A percentile compares a stretch with the other conserved stretches of the same genome.
phyloP scores from a whole-genome alignment of 2,329 filamentous ascomycete genomes.

The Fusarium caatingaense region DNA sequence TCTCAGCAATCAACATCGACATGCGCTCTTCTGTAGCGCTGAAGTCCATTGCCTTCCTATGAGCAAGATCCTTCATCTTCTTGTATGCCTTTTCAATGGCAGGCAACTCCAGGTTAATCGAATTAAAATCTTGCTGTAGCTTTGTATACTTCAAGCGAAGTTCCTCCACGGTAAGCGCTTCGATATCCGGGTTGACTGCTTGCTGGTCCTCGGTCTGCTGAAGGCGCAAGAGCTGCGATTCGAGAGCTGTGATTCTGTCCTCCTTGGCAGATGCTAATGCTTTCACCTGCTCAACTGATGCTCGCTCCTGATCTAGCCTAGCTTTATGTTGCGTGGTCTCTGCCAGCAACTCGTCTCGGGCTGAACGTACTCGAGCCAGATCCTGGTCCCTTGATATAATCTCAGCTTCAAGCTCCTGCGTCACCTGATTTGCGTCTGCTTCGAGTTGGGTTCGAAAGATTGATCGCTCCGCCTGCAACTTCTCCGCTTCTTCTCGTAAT shows the following conservation, averaged over 20 bases:
- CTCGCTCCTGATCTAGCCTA: constrained; percentile 79
- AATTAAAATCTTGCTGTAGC: constrained; percentile 81
- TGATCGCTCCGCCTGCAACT: constrained; percentile 85
- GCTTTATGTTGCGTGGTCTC: constrained; percentile 84
- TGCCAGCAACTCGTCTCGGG: constrained; percentile 85
- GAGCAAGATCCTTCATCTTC: constrained; percentile 84
- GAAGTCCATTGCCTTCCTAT: constrained; percentile 87
- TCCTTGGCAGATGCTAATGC: constrained; percentile 84
- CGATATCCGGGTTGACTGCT: constrained; percentile 57
- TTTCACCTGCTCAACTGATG: constrained; percentile 77
- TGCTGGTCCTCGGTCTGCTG: constrained; percentile 60
- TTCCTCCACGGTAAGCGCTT: constrained; percentile 76
- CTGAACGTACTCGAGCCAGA: constrained; percentile 83
- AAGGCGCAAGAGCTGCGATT: constrained; percentile 83
- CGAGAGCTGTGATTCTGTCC: constrained; percentile 81
- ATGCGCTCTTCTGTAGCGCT: constrained; percentile 81
- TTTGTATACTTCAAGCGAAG: constrained; percentile 78
- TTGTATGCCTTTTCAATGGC: constrained; percentile 93
- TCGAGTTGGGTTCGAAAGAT: constrained; percentile 84
- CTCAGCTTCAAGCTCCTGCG: constrained; percentile 84
- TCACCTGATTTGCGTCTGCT: constrained; percentile 77
- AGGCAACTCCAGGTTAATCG: constrained; percentile 87
- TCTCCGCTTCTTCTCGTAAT: constrained; percentile 85
- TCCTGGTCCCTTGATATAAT: constrained; percentile 85
- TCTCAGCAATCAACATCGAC: constrained; percentile 81